Base-by-base conservation (phyloP, 495 filamentous ascomycete species). In the Neurospora sp. region DNA sequence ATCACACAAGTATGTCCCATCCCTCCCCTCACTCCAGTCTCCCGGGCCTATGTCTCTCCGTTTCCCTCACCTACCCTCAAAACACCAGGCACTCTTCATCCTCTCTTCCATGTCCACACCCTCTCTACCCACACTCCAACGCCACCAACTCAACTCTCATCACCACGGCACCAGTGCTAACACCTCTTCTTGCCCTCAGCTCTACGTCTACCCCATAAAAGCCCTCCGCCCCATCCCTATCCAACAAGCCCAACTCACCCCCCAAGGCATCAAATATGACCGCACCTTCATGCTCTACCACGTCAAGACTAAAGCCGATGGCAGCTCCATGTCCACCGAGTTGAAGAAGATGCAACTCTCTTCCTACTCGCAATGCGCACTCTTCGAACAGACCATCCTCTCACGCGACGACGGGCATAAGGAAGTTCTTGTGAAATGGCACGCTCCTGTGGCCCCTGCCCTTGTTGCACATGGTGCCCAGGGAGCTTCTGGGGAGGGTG, bases 191-290 rank as follows among this genome's bases (percentile, higher is more conserved):
- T 69, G n/a, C 31, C 24, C 48, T 69, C 77, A 96, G 91, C 86
- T 98, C 39, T 96, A 93, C 82, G 85, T 92, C 54, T 96, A 97
- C 79, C 94, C 94, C 72, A 92, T 98, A 84, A 98, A 97, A 78
- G 93, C 90, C 3, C 86, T 97, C 1, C 89, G 91, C 6, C 89
- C 87, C 6, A 88, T 92, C 38, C 72, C 85, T 36, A 79, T 97
- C 42, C 62, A 82, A 4, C 77, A 83, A 28, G 86, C 91, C 13
- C 74, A 82, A 8, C 78, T 94, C 40, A 90, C 89, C 2, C 81
- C 85, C n/a, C 86, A 89, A 74, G 94, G 94, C 15, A 87, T 96
- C 73, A 82, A 83, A 39, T 87, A 93, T 81, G 94, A 98, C 83
- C 89, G 94, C 10, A 83, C 85, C 19, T 96, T 93, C 79, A 92